Percentiles rank a stretch among this genome's conserved stretches.
These are phyloP conservation scores for Phialophora macrospora DNA, from an alignment of 2,329 filamentous ascomycete species.

Conservation along the genomic window DNA sequence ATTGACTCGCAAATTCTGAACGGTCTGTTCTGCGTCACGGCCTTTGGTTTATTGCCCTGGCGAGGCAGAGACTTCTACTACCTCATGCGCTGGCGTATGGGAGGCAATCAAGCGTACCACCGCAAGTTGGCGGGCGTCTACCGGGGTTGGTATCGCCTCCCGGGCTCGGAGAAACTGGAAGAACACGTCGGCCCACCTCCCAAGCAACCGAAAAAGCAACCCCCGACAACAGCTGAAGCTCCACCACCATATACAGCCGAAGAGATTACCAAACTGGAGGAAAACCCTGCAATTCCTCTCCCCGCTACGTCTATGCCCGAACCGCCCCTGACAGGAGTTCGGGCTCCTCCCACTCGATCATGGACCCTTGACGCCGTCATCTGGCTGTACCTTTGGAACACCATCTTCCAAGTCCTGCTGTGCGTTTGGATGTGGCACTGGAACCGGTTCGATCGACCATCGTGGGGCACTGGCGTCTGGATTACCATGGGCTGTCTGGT, in stretches of 20 bases:
- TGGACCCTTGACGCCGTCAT: slow-evolving; percentile 83
- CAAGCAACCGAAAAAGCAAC: slow-evolving; percentile 33
- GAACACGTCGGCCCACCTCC: slow-evolving; percentile 39
- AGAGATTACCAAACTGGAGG: slow-evolving; percentile 59
- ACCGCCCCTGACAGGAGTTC: slow-evolving; percentile 71
- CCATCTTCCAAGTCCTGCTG: slow-evolving; percentile 73
- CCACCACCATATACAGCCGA: slow-evolving; percentile 45
- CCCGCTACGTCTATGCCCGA: slow-evolving; percentile 68
- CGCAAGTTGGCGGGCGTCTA: slow-evolving; percentile 75
- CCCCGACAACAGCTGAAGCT: slow-evolving; percentile 25
- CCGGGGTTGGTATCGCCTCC: slow-evolving; percentile 74
- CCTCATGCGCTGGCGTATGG: slow-evolving; percentile 67
- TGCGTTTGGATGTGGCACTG: slow-evolving; percentile 83
- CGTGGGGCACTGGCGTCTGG: slow-evolving; percentile 79
- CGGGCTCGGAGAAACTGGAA: slow-evolving; percentile 66
- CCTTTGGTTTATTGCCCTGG: slow-evolving; percentile 84
- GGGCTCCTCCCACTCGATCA: slow-evolving; percentile 67
- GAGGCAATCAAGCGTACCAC: slow-evolving; percentile 61
- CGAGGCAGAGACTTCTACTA: slow-evolving; percentile 79
- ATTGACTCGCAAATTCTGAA: slow-evolving; percentile 83
- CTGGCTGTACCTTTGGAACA: slow-evolving; percentile 79
- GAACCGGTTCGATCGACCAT: slow-evolving; percentile 73
- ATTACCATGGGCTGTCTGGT: slow-evolving; percentile 74
- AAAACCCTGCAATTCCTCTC: slow-evolving; percentile 62
- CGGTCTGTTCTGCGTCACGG: slow-evolving; percentile 83